phyloP scores from a whole-genome alignment of 2,329 filamentous ascomycete species.

The Aspergillus melleus region DNA sequence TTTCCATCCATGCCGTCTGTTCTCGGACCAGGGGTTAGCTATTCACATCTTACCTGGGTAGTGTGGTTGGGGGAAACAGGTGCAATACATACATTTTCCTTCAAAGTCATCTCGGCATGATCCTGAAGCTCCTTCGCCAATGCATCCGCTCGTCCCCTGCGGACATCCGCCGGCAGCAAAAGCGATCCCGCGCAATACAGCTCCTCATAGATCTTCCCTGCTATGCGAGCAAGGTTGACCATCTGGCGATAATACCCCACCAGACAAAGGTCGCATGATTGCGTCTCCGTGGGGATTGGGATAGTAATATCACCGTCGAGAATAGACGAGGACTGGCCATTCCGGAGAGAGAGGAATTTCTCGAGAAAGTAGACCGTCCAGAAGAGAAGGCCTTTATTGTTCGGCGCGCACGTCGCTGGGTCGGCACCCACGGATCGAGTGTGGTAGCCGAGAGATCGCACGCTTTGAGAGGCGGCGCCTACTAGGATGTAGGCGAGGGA shows the following conservation, averaged over 20 bases:
- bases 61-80: no score
- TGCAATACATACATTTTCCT: no score
- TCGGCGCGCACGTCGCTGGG: background rate
- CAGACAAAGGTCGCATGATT: background rate
- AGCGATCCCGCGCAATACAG: background rate
- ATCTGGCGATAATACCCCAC: background rate
- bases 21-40: no score
- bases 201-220: background rate
- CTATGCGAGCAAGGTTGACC: background rate
- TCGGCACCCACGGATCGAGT: background rate
- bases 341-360: constrained; percentile 8
- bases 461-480: constrained; percentile 8
- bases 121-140: background rate
- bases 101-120: background rate
- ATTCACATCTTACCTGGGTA: no score
- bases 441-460: constrained; percentile 6
- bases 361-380: constrained; percentile 12
- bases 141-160: background rate
- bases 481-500: constrained; percentile 7
- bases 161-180: background rate
- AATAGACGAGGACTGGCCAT: constrained; percentile 10
- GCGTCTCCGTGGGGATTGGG: background rate
- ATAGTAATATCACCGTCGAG: constrained; percentile 11
- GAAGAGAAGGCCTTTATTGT: constrained; percentile 9
- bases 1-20: background rate